These are phyloP conservation scores for Gardenia jasminoides DNA, from an alignment of 257 asterid species.

Conservation along the genomic window DNA sequence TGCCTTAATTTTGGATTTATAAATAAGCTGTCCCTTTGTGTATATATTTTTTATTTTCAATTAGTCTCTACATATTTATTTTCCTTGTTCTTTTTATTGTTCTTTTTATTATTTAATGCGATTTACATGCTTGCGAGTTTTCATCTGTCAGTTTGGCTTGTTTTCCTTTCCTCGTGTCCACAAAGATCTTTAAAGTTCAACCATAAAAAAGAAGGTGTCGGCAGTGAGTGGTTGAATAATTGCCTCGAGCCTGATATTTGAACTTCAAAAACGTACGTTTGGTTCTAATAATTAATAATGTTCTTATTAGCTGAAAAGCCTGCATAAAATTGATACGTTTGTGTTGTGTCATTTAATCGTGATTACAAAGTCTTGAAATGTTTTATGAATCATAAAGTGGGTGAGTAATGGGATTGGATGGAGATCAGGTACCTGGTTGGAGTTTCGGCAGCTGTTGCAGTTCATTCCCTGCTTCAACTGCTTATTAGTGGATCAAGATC, in stretches of 20 bases:
- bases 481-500: conserved; percentile 43
- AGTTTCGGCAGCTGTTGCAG: conserved; percentile 68
- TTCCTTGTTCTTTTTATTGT: too few relatives aligned
- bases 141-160: not conserved
- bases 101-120: not conserved
- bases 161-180: not conserved
- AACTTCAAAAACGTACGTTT: too few relatives aligned
- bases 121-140: not conserved
- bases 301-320: not conserved
- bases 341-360: too few relatives aligned
- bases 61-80: too few relatives aligned
- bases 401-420: conserved; percentile 30
- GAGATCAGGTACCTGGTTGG: conserved; percentile 72
- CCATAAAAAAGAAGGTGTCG: not conserved
- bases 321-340: not conserved
- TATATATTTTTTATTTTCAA: not conserved
- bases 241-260: not conserved
- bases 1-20: not conserved
- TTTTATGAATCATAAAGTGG: conserved; percentile 15
- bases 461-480: conserved; percentile 70
- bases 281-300: too few relatives aligned
- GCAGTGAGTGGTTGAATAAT: not conserved
- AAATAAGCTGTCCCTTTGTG: not conserved
- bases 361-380: not conserved
- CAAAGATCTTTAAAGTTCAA: too few relatives aligned